phyloP scores from a whole-genome alignment of 2,329 filamentous ascomycete genomes.

The Scytalidium sp. region DNA sequence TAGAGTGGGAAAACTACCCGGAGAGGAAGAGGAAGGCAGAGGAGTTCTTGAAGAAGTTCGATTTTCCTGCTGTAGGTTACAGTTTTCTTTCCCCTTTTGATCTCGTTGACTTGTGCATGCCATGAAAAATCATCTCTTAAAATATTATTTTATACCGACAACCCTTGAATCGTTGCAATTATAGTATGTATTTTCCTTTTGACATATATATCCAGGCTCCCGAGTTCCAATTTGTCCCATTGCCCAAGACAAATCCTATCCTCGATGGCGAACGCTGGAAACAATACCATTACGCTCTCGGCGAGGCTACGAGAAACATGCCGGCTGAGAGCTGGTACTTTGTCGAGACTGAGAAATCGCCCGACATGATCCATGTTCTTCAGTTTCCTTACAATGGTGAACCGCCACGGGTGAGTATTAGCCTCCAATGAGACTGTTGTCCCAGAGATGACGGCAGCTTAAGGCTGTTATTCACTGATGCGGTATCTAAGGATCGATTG shows the following conservation, averaged over 20 bases:
- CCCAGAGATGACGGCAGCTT: too few relatives aligned
- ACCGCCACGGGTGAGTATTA: conserved; percentile 37
- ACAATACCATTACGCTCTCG: conserved; percentile 53
- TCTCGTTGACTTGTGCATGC: conserved; percentile 3
- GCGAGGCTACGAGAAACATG: conserved; percentile 40
- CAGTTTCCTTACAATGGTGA: conserved; percentile 66
- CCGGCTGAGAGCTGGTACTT: conserved; percentile 57
- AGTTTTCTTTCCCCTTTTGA: conserved; percentile 14
- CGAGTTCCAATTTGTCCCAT: conserved; percentile 53
- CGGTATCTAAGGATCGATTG: conserved; percentile 38
- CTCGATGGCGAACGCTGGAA: conserved; percentile 56
- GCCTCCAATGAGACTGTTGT: too few relatives aligned
- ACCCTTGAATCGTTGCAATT: too few relatives aligned
- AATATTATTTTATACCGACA: too few relatives aligned
- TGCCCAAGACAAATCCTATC: conserved; percentile 56
- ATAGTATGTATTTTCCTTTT: conserved; percentile 2
- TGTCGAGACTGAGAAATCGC: conserved; percentile 54
- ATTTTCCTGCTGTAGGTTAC: conserved; percentile 37
- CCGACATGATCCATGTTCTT: conserved; percentile 59
- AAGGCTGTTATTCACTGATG: neutral
- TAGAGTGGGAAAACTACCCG: conserved; percentile 69
- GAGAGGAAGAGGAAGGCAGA: conserved; percentile 61
- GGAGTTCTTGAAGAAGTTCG: conserved; percentile 49
- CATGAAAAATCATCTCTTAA: too few relatives aligned
- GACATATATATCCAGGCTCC: conserved; percentile 27